phyloP scores from a whole-genome alignment of 345 rosid genomes.

The Microthlaspi erraticum region DNA sequence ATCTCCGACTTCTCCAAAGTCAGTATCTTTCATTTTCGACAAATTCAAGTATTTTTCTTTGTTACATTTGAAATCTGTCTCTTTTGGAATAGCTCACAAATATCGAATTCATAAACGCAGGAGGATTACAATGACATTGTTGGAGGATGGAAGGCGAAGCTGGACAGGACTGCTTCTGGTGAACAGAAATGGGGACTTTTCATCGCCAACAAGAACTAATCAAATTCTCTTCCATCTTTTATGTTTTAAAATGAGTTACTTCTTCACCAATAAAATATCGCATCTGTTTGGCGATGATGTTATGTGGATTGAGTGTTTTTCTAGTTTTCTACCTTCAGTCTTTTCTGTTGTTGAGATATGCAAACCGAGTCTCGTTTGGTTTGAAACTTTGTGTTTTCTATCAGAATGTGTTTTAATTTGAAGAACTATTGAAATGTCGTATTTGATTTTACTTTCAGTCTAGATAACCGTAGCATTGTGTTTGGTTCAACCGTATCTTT shows the following conservation, averaged over 20 bases:
- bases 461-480: not conserved
- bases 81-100: not conserved
- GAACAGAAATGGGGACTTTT: constrained; percentile 90
- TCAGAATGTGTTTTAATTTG: not conserved
- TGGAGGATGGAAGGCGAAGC: constrained; percentile 84
- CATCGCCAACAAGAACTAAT: constrained; percentile 52
- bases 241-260: not conserved
- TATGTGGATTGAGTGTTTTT: constrained; percentile 2
- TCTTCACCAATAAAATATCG: constrained; percentile 30
- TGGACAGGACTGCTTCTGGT: constrained; percentile 62
- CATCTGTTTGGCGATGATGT: constrained; percentile 20
- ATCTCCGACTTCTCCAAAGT: constrained; percentile 80
- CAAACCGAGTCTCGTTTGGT: constrained; percentile 6
- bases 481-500: not conserved
- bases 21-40: too few species aligned
- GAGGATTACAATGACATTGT: constrained; percentile 80
- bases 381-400: not conserved
- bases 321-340: not conserved
- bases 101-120: constrained; percentile 46
- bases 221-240: not conserved
- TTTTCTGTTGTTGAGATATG: not conserved
- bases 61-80: not conserved
- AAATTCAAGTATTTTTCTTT: too few species aligned
- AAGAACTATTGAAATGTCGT: not conserved
- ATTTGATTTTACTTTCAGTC: not conserved